phyloP scores from a whole-genome alignment of 2,329 filamentous ascomycete species.

The Furcasterigmium furcatum region DNA sequence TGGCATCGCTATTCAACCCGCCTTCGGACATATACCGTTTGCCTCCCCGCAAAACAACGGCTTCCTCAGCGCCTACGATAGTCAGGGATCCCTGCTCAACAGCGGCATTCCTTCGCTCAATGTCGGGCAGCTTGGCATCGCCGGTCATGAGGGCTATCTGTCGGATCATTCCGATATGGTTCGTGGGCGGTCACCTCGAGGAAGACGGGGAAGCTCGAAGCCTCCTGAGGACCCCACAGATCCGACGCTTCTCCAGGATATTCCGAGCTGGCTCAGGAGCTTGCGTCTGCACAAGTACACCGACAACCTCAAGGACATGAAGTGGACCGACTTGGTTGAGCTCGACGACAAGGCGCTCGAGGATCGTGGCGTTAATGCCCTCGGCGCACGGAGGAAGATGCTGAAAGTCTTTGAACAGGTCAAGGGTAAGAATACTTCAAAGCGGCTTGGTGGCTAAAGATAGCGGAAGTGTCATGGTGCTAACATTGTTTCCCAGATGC shows the following conservation, averaged over 20 bases:
- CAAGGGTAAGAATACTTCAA: conserved; percentile 53
- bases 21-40: conserved; percentile 66
- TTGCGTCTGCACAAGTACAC: conserved; percentile 98
- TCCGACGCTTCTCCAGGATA: conserved; percentile 84
- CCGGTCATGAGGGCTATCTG: conserved; percentile 77
- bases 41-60: conserved; percentile 91
- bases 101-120: conserved; percentile 69
- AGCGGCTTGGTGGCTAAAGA: no score
- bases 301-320: conserved; percentile 94
- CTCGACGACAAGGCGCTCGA: conserved; percentile 92
- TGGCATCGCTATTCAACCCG: conserved; percentile 74
- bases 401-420: conserved; percentile 99
- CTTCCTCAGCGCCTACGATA: conserved; percentile 86
- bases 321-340: conserved; percentile 90
- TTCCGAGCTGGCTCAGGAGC: conserved; percentile 92
- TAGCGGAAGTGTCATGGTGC: conserved; percentile 3
- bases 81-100: conserved; percentile 64
- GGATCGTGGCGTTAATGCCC: conserved; percentile 87
- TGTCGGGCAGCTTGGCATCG: conserved; percentile 68
- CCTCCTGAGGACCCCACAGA: conserved; percentile 97
- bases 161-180: conserved; percentile 92
- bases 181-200: conserved; percentile 87
- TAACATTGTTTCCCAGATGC: conserved; percentile 54
- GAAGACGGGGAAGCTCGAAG: conserved; percentile 91
- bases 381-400: conserved; percentile 96